phyloP scores from a whole-genome alignment of 2,329 filamentous ascomycete species.

The Neonectria ditissima region DNA sequence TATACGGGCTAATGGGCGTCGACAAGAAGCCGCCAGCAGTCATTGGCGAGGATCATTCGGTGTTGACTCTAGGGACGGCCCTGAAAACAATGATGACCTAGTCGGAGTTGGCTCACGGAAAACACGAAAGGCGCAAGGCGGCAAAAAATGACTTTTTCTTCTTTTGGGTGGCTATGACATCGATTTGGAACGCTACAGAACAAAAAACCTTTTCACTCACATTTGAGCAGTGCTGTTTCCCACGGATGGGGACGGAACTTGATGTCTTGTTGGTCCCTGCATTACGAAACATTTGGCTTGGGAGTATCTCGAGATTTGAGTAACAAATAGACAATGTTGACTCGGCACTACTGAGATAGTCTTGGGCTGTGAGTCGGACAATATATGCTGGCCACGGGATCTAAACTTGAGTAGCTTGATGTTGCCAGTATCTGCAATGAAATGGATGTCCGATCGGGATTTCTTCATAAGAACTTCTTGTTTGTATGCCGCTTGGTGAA shows the following conservation, averaged over 20 bases:
- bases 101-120: too few relatives aligned
- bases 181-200: constrained; percentile 8
- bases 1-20: constrained; percentile 41
- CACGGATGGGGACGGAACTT: not conserved
- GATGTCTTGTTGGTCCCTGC: not conserved
- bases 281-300: not conserved
- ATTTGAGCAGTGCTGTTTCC: not conserved
- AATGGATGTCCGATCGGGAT: not conserved
- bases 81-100: constrained; percentile 45
- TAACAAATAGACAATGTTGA: not conserved
- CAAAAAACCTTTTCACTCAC: constrained; percentile 1
- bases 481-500: not conserved
- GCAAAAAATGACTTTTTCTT: constrained; percentile 2
- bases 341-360: not conserved
- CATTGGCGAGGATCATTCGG: constrained; percentile 41
- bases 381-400: not conserved
- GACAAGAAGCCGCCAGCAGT: constrained; percentile 38
- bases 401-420: not conserved
- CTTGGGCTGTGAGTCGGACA: not conserved
- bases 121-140: not conserved
- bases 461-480: not conserved
- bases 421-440: not conserved
- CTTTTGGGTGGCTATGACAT: not conserved
- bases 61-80: constrained; percentile 40
- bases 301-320: not conserved